phyloP scores from a whole-genome alignment of 2,329 filamentous ascomycete species.

The Calonectria crousiana region DNA sequence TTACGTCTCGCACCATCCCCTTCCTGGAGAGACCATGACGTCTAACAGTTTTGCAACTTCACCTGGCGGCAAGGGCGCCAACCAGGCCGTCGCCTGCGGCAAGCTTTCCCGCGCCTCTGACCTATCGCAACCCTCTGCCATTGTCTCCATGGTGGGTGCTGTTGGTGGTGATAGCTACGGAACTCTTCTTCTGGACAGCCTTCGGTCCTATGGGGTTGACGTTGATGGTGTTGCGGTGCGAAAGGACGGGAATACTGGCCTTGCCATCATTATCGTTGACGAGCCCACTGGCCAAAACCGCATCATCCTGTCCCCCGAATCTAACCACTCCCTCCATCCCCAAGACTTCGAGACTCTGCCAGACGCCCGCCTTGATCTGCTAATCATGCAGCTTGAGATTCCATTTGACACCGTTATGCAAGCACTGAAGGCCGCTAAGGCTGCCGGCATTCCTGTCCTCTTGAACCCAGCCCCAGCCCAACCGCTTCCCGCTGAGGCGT shows the following conservation, averaged over 20 bases:
- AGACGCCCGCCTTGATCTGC: conserved; percentile 65
- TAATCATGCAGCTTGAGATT: conserved; percentile 85
- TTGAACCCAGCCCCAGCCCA: conserved; percentile 89
- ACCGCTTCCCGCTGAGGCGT: conserved; percentile 74
- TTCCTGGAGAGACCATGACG: conserved; percentile 88
- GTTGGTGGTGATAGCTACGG: conserved; percentile 79
- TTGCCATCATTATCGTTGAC: conserved; percentile 83
- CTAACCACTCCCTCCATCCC: conserved; percentile 68
- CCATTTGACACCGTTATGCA: conserved; percentile 74
- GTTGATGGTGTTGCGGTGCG: conserved; percentile 62
- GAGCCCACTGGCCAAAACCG: conserved; percentile 79
- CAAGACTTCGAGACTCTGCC: conserved; percentile 51
- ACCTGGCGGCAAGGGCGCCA: conserved; percentile 93
- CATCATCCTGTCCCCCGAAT: conserved; percentile 79
- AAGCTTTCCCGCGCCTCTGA: conserved; percentile 75
- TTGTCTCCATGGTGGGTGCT: conserved; percentile 79
- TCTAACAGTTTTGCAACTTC: conserved; percentile 82
- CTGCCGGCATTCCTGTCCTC: conserved; percentile 70
- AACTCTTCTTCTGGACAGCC: conserved; percentile 66
- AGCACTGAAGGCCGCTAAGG: conserved; percentile 65
- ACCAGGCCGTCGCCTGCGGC: conserved; percentile 91
- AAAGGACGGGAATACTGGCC: conserved; percentile 69
- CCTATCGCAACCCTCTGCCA: conserved; percentile 50
- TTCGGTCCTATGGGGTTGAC: conserved; percentile 73
- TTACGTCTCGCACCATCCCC: conserved; percentile 84